These are phyloP conservation scores for Trifolium repens DNA, from an alignment of 306 rosid species.

Conservation along the genomic window DNA sequence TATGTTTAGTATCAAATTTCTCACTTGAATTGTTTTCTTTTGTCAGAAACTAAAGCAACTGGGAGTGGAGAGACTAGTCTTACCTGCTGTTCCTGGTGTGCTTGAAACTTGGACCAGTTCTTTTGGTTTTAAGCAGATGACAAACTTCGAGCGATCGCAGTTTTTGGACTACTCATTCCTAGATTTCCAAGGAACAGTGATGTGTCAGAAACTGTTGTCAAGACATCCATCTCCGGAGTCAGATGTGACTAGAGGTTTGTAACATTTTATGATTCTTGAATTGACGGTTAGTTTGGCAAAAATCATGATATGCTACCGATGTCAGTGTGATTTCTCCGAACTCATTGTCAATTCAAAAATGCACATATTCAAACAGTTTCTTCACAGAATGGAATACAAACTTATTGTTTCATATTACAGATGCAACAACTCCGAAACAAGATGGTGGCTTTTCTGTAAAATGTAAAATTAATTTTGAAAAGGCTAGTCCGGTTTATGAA, in stretches of 20 bases:
- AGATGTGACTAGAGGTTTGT: constrained; percentile 51
- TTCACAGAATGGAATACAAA: neutral
- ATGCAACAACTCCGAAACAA: constrained; percentile 18
- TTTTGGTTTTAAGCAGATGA: constrained; percentile 76
- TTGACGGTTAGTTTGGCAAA: neutral
- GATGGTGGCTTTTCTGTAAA: constrained; percentile 32
- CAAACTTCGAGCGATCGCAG: constrained; percentile 57
- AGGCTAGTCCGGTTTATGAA: constrained; percentile 54
- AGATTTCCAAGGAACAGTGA: constrained; percentile 68
- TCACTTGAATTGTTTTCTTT: constrained; percentile 28
- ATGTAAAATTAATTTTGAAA: constrained; percentile 41
- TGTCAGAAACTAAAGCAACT: constrained; percentile 67
- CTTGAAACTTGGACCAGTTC: constrained; percentile 78
- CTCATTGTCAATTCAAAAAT: neutral
- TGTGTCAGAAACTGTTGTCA: constrained; percentile 79
- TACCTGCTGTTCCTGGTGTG: constrained; percentile 75
- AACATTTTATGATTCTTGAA: constrained; percentile 8
- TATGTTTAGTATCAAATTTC: neutral
- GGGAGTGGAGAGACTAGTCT: constrained; percentile 81
- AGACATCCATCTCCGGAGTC: constrained; percentile 44
- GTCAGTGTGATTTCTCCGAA: neutral
- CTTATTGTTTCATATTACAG: constrained; percentile 45
- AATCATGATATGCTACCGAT: neutral
- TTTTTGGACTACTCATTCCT: constrained; percentile 74
- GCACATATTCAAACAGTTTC: neutral